phyloP scores from a whole-genome alignment of 1,284 basidiomycete species.

The Inonotus hispidus region DNA sequence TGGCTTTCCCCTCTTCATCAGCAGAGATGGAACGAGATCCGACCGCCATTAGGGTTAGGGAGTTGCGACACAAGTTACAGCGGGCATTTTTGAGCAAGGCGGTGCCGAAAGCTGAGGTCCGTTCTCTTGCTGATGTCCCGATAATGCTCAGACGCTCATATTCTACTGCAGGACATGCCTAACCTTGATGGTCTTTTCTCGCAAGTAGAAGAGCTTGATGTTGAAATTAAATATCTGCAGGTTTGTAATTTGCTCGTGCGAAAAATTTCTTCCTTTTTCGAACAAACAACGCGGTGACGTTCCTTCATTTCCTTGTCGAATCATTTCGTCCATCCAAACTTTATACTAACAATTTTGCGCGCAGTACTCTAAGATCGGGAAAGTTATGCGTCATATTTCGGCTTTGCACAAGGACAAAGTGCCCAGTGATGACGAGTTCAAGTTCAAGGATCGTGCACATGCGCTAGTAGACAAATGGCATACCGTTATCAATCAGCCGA shows the following conservation, averaged over 20 bases:
- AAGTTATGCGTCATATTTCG: conserved; percentile 95
- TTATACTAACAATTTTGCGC: conserved; percentile 17
- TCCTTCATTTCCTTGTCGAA: conserved; percentile 21
- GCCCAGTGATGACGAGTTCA: conserved; percentile 80
- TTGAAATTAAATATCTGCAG: conserved; percentile 80
- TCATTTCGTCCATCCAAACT: background rate
- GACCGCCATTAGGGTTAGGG: conserved; percentile 72
- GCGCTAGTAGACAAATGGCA: conserved; percentile 74
- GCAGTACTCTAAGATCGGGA: conserved; percentile 94
- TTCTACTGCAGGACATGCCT: conserved; percentile 63
- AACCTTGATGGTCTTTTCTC: conserved; percentile 74
- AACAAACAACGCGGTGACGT: conserved; percentile 3
- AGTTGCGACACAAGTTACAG: conserved; percentile 89
- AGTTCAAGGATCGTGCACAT: conserved; percentile 79
- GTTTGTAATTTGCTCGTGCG: conserved; percentile 38
- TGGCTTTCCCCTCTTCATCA: conserved; percentile 20
- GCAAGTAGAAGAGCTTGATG: conserved; percentile 80
- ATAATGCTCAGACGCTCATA: conserved; percentile 9
- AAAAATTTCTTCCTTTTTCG: background rate
- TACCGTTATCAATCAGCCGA: conserved; percentile 27
- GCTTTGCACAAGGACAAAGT: conserved; percentile 60
- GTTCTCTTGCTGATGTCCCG: conserved; percentile 11
- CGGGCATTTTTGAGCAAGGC: conserved; percentile 75
- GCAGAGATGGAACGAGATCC: conserved; percentile 53
- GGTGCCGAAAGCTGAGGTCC: conserved; percentile 47